Conservation (phyloP, 148 eudicot genomes). For the Arctostaphylos glauca region DNA sequence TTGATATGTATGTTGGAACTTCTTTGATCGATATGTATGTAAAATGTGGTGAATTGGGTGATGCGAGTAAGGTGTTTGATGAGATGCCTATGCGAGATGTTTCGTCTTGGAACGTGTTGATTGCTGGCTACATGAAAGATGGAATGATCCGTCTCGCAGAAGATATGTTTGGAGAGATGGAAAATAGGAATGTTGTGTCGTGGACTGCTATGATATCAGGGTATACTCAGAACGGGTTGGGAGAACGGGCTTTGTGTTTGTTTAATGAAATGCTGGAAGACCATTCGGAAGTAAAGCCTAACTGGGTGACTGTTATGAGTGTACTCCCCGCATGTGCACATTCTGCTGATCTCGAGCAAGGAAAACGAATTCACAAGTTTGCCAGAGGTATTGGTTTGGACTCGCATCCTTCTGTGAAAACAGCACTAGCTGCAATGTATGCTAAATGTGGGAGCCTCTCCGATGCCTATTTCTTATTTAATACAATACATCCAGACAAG, state of each 20-base stretch:
- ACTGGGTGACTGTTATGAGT: slow-evolving; percentile 51
- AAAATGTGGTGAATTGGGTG: slow-evolving; percentile 36
- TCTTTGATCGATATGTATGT: slow-evolving; percentile 51
- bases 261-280: slow-evolving; percentile 40
- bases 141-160: slow-evolving; percentile 34
- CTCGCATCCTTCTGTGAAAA: slow-evolving; percentile 31
- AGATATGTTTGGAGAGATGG: slow-evolving; percentile 36
- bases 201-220: slow-evolving; percentile 64
- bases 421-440: slow-evolving; percentile 53
- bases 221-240: slow-evolving; percentile 48
- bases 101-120: slow-evolving; percentile 52
- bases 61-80: slow-evolving; percentile 40
- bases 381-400: slow-evolving; percentile 34
- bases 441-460: slow-evolving; percentile 50
- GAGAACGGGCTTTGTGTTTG: slow-evolving; percentile 34
- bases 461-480: slow-evolving; percentile 40
- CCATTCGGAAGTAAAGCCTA: slow-evolving; percentile 38
- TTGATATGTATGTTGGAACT: slow-evolving; percentile 52
- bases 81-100: slow-evolving; percentile 40
- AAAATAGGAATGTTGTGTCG: slow-evolving; percentile 40
- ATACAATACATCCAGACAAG: slow-evolving; percentile 18
- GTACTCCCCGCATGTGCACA: slow-evolving; percentile 52
- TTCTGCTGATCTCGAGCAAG: slow-evolving; percentile 41
- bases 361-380: slow-evolving; percentile 37
- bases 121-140: slow-evolving; percentile 44